Conservation (phyloP, 2,329 filamentous ascomycete genomes). For the Diaporthe capsici region DNA sequence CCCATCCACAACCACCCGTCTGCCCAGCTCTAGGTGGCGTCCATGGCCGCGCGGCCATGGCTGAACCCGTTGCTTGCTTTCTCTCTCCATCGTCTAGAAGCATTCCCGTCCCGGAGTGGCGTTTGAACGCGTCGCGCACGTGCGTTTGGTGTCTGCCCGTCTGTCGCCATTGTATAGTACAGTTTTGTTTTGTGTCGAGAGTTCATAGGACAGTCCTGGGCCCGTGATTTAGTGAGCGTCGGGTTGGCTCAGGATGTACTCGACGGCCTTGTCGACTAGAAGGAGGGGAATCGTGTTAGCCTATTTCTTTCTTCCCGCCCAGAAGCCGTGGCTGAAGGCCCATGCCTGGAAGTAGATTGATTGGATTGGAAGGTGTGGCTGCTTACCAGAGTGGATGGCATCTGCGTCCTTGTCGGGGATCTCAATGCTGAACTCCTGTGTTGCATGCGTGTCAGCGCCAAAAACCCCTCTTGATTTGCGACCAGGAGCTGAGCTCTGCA, state of each 20-base stretch:
- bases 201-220: background rate
- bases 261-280: slow-evolving; percentile 91
- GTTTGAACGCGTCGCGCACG: slow-evolving; percentile 17
- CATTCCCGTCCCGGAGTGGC: slow-evolving; percentile 24
- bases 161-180: slow-evolving; percentile 28
- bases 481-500: slow-evolving; percentile 27
- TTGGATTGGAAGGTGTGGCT: background rate
- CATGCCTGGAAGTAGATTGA: no score
- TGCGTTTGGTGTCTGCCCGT: slow-evolving; percentile 7
- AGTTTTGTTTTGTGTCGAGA: background rate
- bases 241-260: slow-evolving; percentile 93
- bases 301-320: no score
- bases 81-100: slow-evolving; percentile 27
- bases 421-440: slow-evolving; percentile 84
- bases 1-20: background rate
- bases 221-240: slow-evolving; percentile 77
- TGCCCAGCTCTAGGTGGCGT: slow-evolving; percentile 10
- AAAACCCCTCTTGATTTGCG: background rate
- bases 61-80: background rate
- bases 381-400: slow-evolving; percentile 91
- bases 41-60: background rate
- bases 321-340: background rate
- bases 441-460: background rate
- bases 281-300: slow-evolving; percentile 3
- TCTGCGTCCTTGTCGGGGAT: slow-evolving; percentile 98